phyloP scores from a whole-genome alignment of 441 rosid species.

The Capsella rubella region DNA sequence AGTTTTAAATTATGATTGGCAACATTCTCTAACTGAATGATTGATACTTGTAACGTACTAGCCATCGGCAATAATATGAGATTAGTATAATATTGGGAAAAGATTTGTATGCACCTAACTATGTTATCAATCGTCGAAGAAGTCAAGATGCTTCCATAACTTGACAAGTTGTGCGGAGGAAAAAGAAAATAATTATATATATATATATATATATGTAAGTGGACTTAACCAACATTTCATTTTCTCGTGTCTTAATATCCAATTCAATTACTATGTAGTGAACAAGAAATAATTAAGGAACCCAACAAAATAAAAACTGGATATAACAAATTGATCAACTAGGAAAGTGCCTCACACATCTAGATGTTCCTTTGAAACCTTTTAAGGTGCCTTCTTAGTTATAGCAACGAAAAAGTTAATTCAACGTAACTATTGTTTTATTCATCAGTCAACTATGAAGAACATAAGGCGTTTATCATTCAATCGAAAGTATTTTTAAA shows the following conservation, averaged over 20 bases:
- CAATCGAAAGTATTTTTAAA: neutral
- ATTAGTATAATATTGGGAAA: slow-evolving; percentile 5
- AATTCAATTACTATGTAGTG: slow-evolving; percentile 5
- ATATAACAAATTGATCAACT: neutral
- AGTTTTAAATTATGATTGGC: neutral
- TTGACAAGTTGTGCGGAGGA: slow-evolving; percentile 21
- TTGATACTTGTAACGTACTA: slow-evolving; percentile 2
- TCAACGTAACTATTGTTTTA: neutral
- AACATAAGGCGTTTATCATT: slow-evolving; percentile 7
- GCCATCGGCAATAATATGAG: slow-evolving; percentile 22
- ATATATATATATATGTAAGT: neutral
- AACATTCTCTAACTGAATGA: neutral
- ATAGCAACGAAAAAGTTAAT: slow-evolving; percentile 3
- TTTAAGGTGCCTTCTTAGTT: slow-evolving; percentile 20
- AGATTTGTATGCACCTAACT: slow-evolving; percentile 25
- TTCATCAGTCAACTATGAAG: slow-evolving; percentile 30
- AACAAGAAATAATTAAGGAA: neutral
- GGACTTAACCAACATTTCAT: slow-evolving; percentile 21
- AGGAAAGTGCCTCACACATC: slow-evolving; percentile 5
- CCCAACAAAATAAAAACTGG: neutral
- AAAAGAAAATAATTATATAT: neutral
- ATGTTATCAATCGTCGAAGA: slow-evolving; percentile 21
- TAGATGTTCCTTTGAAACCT: neutral
- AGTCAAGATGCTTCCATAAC: slow-evolving; percentile 28
- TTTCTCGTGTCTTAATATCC: neutral